These are phyloP conservation scores for Colletotrichum lupini DNA, from an alignment of 2,329 filamentous ascomycete genomes.

Conservation along the genomic window DNA sequence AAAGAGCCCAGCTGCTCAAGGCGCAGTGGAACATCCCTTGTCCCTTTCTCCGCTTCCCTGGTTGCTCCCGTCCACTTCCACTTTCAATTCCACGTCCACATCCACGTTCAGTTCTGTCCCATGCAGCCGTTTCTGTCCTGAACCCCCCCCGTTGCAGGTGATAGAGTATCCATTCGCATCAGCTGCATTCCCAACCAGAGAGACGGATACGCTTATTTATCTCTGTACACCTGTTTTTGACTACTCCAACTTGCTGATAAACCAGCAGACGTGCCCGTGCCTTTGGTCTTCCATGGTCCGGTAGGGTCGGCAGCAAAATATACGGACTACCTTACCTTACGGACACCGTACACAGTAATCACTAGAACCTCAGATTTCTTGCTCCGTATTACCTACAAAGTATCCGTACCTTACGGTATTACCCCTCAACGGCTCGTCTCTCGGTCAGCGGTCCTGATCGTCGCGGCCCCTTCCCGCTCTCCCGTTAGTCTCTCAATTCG, in stretches of 20 bases:
- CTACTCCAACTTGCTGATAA: not conserved
- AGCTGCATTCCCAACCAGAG: not conserved
- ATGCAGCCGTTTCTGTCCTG: not conserved
- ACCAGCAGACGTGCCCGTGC: not conserved
- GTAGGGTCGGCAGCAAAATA: not conserved
- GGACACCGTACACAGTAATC: not conserved
- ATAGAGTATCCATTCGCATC: not conserved
- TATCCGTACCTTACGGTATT: too few species aligned
- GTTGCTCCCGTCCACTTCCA: constrained; percentile 1
- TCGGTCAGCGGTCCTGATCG: not conserved
- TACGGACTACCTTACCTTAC: not conserved
- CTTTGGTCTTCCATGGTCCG: not conserved
- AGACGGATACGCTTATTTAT: not conserved
- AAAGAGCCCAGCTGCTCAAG: constrained; percentile 2
- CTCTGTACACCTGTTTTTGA: not conserved
- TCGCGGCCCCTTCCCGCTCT: constrained; percentile 5
- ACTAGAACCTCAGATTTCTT: not conserved
- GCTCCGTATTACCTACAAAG: not conserved
- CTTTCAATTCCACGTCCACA: not conserved
- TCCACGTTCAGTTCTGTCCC: not conserved
- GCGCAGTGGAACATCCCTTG: constrained; percentile 14
- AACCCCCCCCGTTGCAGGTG: not conserved
- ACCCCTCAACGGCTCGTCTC: not conserved
- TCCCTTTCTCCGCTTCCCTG: constrained; percentile 10
- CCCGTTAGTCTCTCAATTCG: not conserved